Evolutionary conservation across 331 rosid genomes (phyloP).

Genomic region (Rosa hybrid): DNA sequence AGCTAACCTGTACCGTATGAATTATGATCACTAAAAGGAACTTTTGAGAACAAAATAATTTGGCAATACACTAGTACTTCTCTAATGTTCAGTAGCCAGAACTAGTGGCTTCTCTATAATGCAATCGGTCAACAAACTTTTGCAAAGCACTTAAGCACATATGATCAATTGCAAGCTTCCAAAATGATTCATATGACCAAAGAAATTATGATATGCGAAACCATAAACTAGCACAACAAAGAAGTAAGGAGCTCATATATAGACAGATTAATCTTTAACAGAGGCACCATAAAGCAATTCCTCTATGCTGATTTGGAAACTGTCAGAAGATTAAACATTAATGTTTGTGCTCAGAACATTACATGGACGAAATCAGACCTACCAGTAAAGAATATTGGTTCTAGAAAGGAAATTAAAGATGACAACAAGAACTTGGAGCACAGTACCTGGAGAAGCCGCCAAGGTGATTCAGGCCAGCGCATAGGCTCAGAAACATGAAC

Average conservation of each 20-base stretch:
- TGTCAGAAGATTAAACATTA: background rate
- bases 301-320: background rate
- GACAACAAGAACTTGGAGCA: background rate
- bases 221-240: background rate
- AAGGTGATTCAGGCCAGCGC: conserved; percentile 90
- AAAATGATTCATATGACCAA: background rate
- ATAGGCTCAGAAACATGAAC: conserved; percentile 78
- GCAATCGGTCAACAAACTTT: background rate
- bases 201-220: background rate
- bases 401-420: background rate
- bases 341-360: background rate
- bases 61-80: background rate
- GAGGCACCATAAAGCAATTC: background rate
- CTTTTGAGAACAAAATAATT: background rate
- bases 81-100: background rate
- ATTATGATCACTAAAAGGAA: conserved; percentile 25
- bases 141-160: background rate
- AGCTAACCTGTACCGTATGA: conserved; percentile 60
- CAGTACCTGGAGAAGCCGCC: conserved; percentile 94
- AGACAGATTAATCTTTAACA: background rate
- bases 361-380: background rate
- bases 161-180: background rate
- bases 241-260: background rate
- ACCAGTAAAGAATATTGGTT: background rate
- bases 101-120: background rate